Evolutionary conservation across 768 basidiomycete genomes (phyloP).

Genomic region (Infundibulicybe gibba): DNA sequence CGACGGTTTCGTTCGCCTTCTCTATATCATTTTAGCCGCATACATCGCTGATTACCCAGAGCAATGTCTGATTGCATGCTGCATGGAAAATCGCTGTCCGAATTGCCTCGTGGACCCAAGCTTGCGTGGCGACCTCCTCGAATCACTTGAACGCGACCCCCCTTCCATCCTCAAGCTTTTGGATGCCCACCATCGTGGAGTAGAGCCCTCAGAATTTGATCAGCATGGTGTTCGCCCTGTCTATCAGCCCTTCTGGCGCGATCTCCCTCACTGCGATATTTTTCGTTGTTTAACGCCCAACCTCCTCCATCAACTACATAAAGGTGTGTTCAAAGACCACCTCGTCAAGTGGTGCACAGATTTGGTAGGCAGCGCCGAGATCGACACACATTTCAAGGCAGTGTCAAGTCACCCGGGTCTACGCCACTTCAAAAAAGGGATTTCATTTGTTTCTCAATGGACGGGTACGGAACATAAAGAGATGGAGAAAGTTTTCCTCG

Average conservation of each 20-base stretch:
- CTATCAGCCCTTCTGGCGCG: constrained; percentile 33
- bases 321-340: constrained; percentile 45
- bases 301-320: constrained; percentile 43
- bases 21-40: constrained; percentile 28
- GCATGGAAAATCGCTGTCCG: constrained; percentile 22
- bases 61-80: constrained; percentile 26
- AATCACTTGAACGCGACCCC: background rate
- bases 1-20: constrained; percentile 16
- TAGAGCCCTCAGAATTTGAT: constrained; percentile 8
- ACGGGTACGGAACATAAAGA: constrained; percentile 38
- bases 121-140: constrained; percentile 7
- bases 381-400: constrained; percentile 27
- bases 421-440: constrained; percentile 39
- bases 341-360: constrained; percentile 28
- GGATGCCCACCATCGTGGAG: background rate
- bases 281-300: constrained; percentile 32
- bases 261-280: constrained; percentile 34
- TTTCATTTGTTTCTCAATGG: constrained; percentile 35
- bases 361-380: constrained; percentile 16
- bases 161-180: background rate
- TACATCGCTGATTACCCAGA: constrained; percentile 33
- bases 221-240: constrained; percentile 7
- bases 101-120: constrained; percentile 16
- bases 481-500: constrained; percentile 30
- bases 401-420: constrained; percentile 25